These are phyloP conservation scores for Candida boleticola DNA, from an alignment of 805 yeast species.

Conservation along the genomic window DNA sequence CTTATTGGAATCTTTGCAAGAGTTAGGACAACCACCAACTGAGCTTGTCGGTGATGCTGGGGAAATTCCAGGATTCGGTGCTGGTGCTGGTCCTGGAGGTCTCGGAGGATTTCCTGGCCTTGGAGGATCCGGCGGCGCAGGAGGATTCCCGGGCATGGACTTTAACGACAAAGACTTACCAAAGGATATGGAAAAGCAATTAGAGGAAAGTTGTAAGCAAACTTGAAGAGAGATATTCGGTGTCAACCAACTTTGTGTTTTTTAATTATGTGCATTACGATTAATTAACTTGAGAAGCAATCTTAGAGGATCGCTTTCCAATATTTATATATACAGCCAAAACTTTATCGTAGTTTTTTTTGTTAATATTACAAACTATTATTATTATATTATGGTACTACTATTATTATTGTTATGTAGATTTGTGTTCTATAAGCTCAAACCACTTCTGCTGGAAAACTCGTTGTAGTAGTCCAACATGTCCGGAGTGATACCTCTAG, in stretches of 20 bases:
- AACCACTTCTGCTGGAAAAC: conserved; percentile 45
- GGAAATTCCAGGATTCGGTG: conserved; percentile 46
- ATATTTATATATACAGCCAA: too few relatives aligned
- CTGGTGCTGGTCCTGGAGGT: conserved; percentile 10
- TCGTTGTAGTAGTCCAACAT: conserved; percentile 75
- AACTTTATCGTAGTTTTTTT: too few relatives aligned
- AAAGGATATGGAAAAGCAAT: conserved; percentile 47
- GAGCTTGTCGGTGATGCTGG: conserved; percentile 64
- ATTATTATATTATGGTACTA: too few relatives aligned
- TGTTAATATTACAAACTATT: too few relatives aligned
- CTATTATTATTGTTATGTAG: too few relatives aligned
- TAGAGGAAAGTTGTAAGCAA: conserved; percentile 60
- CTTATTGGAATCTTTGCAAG: conserved; percentile 68
- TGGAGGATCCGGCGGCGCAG: conserved; percentile 24
- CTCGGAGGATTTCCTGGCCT: conserved; percentile 36
- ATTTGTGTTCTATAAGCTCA: conserved; percentile 19
- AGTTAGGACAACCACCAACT: conserved; percentile 75
- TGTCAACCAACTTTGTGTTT: background rate
- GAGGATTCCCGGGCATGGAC: conserved; percentile 38
- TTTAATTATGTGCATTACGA: too few relatives aligned
- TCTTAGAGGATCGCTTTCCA: too few relatives aligned
- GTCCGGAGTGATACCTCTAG: conserved; percentile 79
- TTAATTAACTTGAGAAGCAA: too few relatives aligned
- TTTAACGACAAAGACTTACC: conserved; percentile 55
- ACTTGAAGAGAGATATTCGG: conserved; percentile 13